Base-by-base conservation (phyloP, 192 early-diverging fungal species). In the Glomus cerebriforme region DNA sequence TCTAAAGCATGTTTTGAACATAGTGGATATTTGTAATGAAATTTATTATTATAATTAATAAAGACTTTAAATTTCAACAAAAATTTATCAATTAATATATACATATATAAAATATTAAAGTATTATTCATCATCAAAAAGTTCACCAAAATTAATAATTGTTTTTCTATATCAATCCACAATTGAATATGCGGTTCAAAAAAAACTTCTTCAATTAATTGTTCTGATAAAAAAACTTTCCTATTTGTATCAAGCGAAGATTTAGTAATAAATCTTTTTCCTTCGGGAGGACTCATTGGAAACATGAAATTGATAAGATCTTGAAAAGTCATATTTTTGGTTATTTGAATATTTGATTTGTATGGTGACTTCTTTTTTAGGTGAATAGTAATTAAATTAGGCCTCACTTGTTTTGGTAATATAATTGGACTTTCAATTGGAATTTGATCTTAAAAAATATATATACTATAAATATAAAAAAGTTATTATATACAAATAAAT, bases 401-500 rank as follows among this genome's bases (percentile, higher is more conserved):
- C 6, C 3, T 64, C 32, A 1, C 13, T 64, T 29, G 15, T 31
- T 64, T 90, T 88, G 43, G 78, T 79, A 24, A 81, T 59, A 31
- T 76, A 77, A 73, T 65, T 72, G 17, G n/a, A n/a, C n/a, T 49
- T 49, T 0, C 17, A 22, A 19, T 54, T 6, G 49, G 49, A 22
- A 0, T 19, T 54, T 15, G 5, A 54, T 6, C 19, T 22, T 49
- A 49, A 49, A 54, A 6, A 54, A 22, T 22, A 19, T 19, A 19
- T 3, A 15, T 49, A n/a, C n/a, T n/a, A n/a, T n/a, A n/a, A n/a
- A 49, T 49, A 49, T 19, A 54, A 54, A 19, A 54, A 5, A n/a
- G n/a, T 54, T 1, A 54, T 19, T 4, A 6, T 5, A 54, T 54
- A 54, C 6, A 49, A 22, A 22, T 54, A 54, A 54, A 54, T 43